Conservation (phyloP, 2,329 filamentous ascomycete genomes). For the Gliomastix tumulicola region DNA sequence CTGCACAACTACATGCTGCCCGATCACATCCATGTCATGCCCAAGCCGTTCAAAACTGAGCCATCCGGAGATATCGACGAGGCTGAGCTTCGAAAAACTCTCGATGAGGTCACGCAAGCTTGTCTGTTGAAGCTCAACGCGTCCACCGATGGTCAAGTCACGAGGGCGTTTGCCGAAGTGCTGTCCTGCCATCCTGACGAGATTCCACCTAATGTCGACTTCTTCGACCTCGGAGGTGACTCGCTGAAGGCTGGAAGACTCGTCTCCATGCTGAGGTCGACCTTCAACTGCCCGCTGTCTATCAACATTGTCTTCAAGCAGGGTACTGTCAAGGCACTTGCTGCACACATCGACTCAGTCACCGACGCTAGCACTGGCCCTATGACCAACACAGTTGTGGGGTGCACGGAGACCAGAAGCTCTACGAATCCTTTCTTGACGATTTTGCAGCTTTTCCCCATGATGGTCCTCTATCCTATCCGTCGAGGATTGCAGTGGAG, state of each 20-base stretch:
- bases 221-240: conserved; percentile 46
- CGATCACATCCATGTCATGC: conserved; percentile 22
- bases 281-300: conserved; percentile 39
- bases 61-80: conserved; percentile 22
- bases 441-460: conserved; percentile 40
- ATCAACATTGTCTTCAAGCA: conserved; percentile 44
- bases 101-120: conserved; percentile 15
- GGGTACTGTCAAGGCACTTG: conserved; percentile 33
- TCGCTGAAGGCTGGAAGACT: conserved; percentile 45
- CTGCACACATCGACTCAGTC: conserved; percentile 23
- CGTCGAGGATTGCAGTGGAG: conserved; percentile 45
- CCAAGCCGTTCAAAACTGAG: conserved; percentile 23
- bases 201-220: conserved; percentile 33
- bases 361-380: neutral
- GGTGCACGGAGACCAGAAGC: conserved; percentile 32
- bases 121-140: conserved; percentile 12
- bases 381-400: conserved; percentile 12
- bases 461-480: conserved; percentile 41
- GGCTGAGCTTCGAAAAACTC: conserved; percentile 21
- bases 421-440: conserved; percentile 42
- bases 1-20: conserved; percentile 30
- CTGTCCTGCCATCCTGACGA: conserved; percentile 30
- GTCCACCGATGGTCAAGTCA: conserved; percentile 27
- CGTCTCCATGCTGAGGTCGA: conserved; percentile 39
- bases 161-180: conserved; percentile 35